These are phyloP conservation scores for Quambalaria eucalypti DNA, from an alignment of 1,284 basidiomycete species.

Conservation along the genomic window DNA sequence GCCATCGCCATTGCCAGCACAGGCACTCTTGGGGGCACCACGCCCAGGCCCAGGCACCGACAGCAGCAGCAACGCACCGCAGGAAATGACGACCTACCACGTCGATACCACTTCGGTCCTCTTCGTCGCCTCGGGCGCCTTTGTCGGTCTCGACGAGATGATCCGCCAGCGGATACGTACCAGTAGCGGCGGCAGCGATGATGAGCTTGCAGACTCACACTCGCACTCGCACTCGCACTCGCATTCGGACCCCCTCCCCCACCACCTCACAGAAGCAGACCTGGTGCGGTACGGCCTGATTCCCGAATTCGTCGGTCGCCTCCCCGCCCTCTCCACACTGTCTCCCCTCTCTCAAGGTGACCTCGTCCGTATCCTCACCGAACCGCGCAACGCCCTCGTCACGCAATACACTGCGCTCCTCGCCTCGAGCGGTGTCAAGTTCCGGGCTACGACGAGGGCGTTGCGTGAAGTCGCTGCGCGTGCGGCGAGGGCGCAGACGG, in stretches of 20 bases:
- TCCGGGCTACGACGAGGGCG: constrained; percentile 10
- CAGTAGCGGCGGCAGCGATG: constrained; percentile 53
- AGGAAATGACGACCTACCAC: constrained; percentile 58
- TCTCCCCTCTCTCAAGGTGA: constrained; percentile 64
- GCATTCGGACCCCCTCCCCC: background rate
- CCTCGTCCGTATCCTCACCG: constrained; percentile 77
- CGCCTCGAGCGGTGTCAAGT: constrained; percentile 35
- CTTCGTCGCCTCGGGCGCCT: constrained; percentile 63
- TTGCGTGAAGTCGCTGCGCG: constrained; percentile 43
- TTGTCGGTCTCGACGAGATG: constrained; percentile 78
- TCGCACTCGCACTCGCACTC: too few species aligned
- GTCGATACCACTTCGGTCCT: constrained; percentile 62
- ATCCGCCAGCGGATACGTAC: constrained; percentile 59
- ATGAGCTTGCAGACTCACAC: too few species aligned
- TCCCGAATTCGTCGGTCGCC: constrained; percentile 77
- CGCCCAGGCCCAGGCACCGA: background rate
- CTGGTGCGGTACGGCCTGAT: constrained; percentile 83
- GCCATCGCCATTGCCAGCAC: background rate
- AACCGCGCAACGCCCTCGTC: constrained; percentile 78
- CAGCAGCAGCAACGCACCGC: background rate
- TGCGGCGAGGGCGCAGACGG: constrained; percentile 64
- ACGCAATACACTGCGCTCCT: constrained; percentile 81
- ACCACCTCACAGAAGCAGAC: constrained; percentile 51
- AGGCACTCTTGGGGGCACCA: background rate
- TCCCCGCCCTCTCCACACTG: constrained; percentile 77